phyloP scores from a whole-genome alignment of 805 yeast genomes.

The Lipomyces oligophaga region DNA sequence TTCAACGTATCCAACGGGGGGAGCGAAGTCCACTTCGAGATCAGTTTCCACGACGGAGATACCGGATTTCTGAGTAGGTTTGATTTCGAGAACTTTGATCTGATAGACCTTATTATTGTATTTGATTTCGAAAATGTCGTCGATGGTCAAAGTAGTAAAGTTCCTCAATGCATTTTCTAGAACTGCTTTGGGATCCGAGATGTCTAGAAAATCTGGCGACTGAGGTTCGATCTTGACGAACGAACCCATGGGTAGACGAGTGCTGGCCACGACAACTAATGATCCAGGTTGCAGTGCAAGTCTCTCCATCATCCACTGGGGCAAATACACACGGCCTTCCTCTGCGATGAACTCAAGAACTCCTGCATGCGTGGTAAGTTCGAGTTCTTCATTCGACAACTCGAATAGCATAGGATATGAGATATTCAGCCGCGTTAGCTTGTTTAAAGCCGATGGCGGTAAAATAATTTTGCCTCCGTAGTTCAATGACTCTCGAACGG shows the following conservation, averaged over 20 bases:
- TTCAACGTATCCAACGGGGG: constrained; percentile 97
- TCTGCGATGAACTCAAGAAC: constrained; percentile 95
- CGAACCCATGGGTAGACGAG: constrained; percentile 78
- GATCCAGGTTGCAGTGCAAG: constrained; percentile 71
- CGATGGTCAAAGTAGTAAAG: constrained; percentile 79
- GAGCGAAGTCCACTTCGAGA: constrained; percentile 94
- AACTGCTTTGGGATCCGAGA: constrained; percentile 94
- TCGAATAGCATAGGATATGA: constrained; percentile 95
- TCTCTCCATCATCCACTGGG: constrained; percentile 94
- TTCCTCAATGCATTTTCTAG: constrained; percentile 86
- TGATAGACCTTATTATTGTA: constrained; percentile 77
- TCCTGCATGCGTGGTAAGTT: constrained; percentile 75
- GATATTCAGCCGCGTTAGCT: constrained; percentile 83
- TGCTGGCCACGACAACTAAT: constrained; percentile 62
- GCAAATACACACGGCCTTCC: constrained; percentile 91
- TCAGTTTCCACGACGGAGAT: constrained; percentile 97
- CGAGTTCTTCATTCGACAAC: constrained; percentile 61
- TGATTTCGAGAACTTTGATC: constrained; percentile 80
- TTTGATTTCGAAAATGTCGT: constrained; percentile 77
- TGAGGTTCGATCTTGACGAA: constrained; percentile 96
- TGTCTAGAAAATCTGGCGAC: constrained; percentile 85
- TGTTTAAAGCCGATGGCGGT: constrained; percentile 89
- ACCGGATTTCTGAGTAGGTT: constrained; percentile 56
- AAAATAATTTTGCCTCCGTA: constrained; percentile 93
- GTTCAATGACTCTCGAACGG: constrained; percentile 63